Evolutionary conservation across 192 early-diverging fungal species (phyloP).

Genomic region (Backusella australiensis): DNA sequence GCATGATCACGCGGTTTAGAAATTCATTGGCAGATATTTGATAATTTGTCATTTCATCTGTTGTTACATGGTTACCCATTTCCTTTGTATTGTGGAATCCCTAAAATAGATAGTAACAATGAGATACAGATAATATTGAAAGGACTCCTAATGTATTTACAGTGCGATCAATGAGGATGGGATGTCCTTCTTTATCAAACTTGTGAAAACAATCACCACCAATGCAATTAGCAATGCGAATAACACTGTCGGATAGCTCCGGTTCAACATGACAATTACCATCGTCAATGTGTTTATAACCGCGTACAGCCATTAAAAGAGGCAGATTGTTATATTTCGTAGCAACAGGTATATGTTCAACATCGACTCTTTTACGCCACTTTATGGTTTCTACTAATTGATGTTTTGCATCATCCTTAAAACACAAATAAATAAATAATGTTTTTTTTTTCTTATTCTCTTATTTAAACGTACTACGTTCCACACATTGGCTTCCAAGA

Average conservation of each 20-base stretch:
- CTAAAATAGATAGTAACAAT: constrained; percentile 22
- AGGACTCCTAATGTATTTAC: constrained; percentile 38
- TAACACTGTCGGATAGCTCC: constrained; percentile 52
- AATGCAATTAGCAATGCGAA: constrained; percentile 55
- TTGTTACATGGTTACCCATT: constrained; percentile 53
- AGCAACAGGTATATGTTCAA: constrained; percentile 59
- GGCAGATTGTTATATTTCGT: constrained; percentile 50
- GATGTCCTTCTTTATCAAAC: constrained; percentile 86
- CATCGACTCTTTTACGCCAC: constrained; percentile 53
- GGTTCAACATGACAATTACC: constrained; percentile 54
- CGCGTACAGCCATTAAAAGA: constrained; percentile 61
- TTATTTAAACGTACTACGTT: constrained; percentile 2
- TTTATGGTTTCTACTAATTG: constrained; percentile 55
- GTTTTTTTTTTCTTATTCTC: neutral
- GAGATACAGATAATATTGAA: neutral
- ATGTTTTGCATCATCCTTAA: constrained; percentile 53
- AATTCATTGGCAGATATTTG: constrained; percentile 68
- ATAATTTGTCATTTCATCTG: constrained; percentile 57
- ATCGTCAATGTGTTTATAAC: constrained; percentile 60
- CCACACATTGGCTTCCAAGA: constrained; percentile 13
- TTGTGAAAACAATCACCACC: constrained; percentile 81
- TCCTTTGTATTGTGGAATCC: constrained; percentile 62
- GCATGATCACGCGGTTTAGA: constrained; percentile 64
- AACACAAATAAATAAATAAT: too few species aligned
- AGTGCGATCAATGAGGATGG: constrained; percentile 86